Evolutionary conservation across 495 filamentous ascomycete species (phyloP), one percentile per base, ranked within the genome.

Genomic region (Articulospora tetracladia): DNA sequence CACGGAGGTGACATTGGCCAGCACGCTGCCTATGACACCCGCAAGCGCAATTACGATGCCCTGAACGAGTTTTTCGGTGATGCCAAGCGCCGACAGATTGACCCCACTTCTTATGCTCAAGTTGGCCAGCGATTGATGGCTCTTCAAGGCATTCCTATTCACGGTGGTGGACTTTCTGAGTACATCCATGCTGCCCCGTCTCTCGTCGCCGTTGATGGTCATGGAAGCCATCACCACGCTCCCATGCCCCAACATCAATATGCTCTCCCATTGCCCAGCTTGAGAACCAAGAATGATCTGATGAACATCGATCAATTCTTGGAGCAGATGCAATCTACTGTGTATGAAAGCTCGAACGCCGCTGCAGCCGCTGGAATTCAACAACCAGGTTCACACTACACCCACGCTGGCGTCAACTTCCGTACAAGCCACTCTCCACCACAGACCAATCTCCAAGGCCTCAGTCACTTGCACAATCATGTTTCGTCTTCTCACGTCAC

Each of bases 21-120:
- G 59, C 76, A 81, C 54, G 71, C 70, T 19, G 69, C 74, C 34
- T 86, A 85, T 65, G 86, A 91, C 58, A 79, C 77, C 56, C 82
- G 88, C 60, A 96, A 93, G 78, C 89, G 92, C 49, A 86, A 85
- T 19, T 89, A 90, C 57, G 93, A 97, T 58, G 90, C 90, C 26
- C 74, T 98, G 59, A 92, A 96, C 69, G 92, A 95, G 64, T 95
- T 98, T 77, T 96, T 98, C 65, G 87, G 90, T 53, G 92, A 92
- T 69, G 83, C 88, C 59, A 97, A 97, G 77, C 88, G 92, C 55
- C 88, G 90, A 65, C 83, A 89, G 62, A 87, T 99, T 63, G 92
- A 98, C 63, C 87, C 92, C 0, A 82, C 79, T 36, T 94, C 88
- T 11, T 96, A 96, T 68, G 74, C 81, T 41, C 88, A 94, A 52